Evolutionary conservation across 1,139 yeast genomes (phyloP).

Genomic region (Hyphopichia buzzinii): DNA sequence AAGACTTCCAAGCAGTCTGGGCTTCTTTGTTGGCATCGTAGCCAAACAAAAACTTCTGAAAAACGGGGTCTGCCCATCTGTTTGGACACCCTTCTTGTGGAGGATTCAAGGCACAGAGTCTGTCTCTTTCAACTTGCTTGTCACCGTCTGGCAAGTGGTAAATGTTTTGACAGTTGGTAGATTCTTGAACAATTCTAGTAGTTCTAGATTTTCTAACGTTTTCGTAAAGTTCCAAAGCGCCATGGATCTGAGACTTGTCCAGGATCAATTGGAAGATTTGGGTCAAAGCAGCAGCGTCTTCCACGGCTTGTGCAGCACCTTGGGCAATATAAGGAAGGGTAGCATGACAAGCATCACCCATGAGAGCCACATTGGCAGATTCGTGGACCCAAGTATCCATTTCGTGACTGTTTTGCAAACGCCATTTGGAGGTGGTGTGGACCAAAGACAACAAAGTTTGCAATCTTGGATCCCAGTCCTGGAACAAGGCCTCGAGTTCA

Average conservation of each 20-base stretch:
- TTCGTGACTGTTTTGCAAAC: slow-evolving; percentile 13
- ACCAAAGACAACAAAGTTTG: slow-evolving; percentile 17
- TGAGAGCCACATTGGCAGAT: slow-evolving; percentile 21
- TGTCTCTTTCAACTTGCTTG: too few species aligned
- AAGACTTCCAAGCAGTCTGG: too few species aligned
- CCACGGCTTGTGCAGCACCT: slow-evolving; percentile 43
- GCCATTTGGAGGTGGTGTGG: slow-evolving; percentile 26
- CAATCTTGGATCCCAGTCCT: slow-evolving; percentile 29
- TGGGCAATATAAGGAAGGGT: slow-evolving; percentile 40
- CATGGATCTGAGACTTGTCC: slow-evolving; percentile 12
- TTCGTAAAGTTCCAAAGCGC: slow-evolving; percentile 9
- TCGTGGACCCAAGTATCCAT: slow-evolving; percentile 15
- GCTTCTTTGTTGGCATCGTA: too few species aligned
- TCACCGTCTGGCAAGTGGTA: too few species aligned
- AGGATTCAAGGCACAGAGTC: too few species aligned
- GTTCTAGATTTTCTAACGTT: slow-evolving; percentile 10
- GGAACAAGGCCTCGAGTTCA: slow-evolving; percentile 22
- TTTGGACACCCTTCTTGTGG: too few species aligned
- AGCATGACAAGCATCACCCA: slow-evolving; percentile 42
- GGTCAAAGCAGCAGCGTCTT: slow-evolving; percentile 23
- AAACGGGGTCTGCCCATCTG: too few species aligned
- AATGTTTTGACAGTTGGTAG: too few species aligned
- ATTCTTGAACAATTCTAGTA: too few species aligned
- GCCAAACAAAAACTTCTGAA: too few species aligned
- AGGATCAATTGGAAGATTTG: slow-evolving; percentile 12